A percentile compares a stretch with the other conserved stretches of the same genome.
These are phyloP conservation scores for Ustilago loliicola DNA, from an alignment of 1,284 basidiomycete species.

Conservation along the genomic window DNA sequence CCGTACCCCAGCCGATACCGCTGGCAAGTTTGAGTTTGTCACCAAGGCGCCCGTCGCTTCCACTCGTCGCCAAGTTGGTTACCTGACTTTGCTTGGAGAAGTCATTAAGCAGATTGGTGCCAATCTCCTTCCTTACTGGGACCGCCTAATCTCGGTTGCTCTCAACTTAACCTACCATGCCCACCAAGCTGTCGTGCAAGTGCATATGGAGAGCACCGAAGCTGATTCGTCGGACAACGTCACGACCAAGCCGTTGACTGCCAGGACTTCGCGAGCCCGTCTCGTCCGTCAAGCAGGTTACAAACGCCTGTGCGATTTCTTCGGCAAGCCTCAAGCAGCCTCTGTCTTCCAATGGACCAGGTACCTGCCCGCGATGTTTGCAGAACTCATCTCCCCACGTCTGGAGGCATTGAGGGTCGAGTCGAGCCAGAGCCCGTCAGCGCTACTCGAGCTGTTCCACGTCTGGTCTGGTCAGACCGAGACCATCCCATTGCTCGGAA, in stretches of 20 bases:
- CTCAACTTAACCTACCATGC: conserved; percentile 64
- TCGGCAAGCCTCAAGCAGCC: conserved; percentile 73
- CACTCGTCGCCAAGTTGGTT: conserved; percentile 59
- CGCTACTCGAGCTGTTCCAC: conserved; percentile 87
- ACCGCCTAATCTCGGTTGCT: conserved; percentile 53
- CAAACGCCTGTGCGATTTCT: conserved; percentile 89
- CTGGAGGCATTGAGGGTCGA: conserved; percentile 82
- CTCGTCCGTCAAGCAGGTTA: conserved; percentile 84
- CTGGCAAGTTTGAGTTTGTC: conserved; percentile 50
- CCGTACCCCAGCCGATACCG: conserved; percentile 20
- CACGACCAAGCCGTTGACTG: conserved; percentile 25
- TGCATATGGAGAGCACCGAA: conserved; percentile 25
- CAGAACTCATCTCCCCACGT: conserved; percentile 84
- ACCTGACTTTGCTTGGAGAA: conserved; percentile 71
- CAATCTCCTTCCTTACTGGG: conserved; percentile 54
- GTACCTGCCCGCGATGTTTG: conserved; percentile 80
- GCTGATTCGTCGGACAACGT: background rate
- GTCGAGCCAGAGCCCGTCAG: conserved; percentile 92
- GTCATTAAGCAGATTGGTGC: conserved; percentile 65
- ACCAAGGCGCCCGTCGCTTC: conserved; percentile 38
- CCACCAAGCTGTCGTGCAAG: conserved; percentile 32
- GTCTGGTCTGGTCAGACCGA: conserved; percentile 80
- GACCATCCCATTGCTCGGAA: conserved; percentile 78
- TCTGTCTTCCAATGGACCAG: conserved; percentile 80
- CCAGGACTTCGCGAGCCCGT: conserved; percentile 42